Conservation (phyloP, 768 basidiomycete species). For the Tephrocybe rancida region DNA sequence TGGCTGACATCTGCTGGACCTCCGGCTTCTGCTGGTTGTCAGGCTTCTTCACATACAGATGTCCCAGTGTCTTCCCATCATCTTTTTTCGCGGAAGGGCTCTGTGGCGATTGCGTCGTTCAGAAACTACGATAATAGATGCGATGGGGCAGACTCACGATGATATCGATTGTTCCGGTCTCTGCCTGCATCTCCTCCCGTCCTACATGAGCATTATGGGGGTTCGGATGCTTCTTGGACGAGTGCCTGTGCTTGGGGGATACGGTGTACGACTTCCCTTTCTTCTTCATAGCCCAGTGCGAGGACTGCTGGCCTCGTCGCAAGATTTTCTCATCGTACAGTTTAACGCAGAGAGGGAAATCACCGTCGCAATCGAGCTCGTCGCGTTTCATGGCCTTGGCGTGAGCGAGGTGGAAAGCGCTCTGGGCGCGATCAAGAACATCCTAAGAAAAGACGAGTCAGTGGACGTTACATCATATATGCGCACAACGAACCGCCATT, state of each 20-base stretch:
- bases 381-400: slow-evolving; percentile 9
- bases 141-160: slow-evolving; percentile 36
- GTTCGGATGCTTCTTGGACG: slow-evolving; percentile 8
- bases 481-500: slow-evolving; percentile 10
- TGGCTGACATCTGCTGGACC: too few species aligned
- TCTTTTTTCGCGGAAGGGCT: slow-evolving; percentile 11
- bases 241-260: slow-evolving; percentile 6
- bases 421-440: not conserved
- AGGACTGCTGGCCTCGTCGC: not conserved
- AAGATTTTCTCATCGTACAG: not conserved
- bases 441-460: slow-evolving; percentile 5
- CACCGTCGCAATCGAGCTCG: not conserved
- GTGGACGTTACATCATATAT: not conserved
- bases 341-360: not conserved
- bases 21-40: slow-evolving; percentile 15
- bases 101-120: not conserved
- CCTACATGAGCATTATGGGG: not conserved
- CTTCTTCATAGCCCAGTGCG: slow-evolving; percentile 20
- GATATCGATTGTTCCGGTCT: slow-evolving; percentile 49
- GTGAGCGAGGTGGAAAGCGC: slow-evolving; percentile 1
- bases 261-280: slow-evolving; percentile 29
- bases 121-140: not conserved
- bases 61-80: slow-evolving; percentile 16
- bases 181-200: slow-evolving; percentile 13
- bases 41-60: slow-evolving; percentile 18